Evolutionary conservation across 2,329 filamentous ascomycete species (phyloP).

Genomic region (Aspergillus uvarum): DNA sequence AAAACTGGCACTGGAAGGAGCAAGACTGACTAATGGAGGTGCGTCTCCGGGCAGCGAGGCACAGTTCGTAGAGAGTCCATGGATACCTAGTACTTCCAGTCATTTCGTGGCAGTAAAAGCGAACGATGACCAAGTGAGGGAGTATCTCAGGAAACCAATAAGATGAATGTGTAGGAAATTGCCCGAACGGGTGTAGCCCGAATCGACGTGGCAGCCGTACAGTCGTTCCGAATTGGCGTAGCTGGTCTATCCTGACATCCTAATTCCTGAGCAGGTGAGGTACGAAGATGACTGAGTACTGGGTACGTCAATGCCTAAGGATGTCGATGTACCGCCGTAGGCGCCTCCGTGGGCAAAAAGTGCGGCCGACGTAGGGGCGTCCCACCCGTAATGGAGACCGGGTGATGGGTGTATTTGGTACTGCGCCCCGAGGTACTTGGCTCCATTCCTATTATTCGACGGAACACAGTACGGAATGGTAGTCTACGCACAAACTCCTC

Average conservation of each 20-base stretch:
- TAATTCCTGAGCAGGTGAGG: not conserved
- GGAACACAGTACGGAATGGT: too few relatives aligned
- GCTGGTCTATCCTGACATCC: constrained; percentile 7
- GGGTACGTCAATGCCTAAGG: constrained; percentile 1
- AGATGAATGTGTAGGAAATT: not conserved
- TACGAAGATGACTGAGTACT: not conserved
- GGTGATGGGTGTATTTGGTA: not conserved
- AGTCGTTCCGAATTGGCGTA: constrained; percentile 21
- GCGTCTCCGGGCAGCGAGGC: not conserved
- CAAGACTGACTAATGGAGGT: constrained; percentile 3
- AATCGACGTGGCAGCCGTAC: constrained; percentile 24
- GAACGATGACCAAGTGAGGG: too few relatives aligned
- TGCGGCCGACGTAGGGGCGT: not conserved
- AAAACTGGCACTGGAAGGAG: not conserved
- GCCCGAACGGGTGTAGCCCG: constrained; percentile 22
- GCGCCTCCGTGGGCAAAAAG: constrained; percentile 14
- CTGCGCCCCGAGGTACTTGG: not conserved
- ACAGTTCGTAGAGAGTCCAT: not conserved
- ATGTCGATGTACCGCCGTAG: constrained; percentile 12
- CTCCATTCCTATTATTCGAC: not conserved
- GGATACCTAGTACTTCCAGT: too few relatives aligned
- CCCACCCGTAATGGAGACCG: not conserved
- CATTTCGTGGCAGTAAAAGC: too few relatives aligned
- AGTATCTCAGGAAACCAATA: not conserved
- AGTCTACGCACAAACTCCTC: too few relatives aligned